Evolutionary conservation across 306 rosid genomes (phyloP).

Genomic region (Fragaria vesca): DNA sequence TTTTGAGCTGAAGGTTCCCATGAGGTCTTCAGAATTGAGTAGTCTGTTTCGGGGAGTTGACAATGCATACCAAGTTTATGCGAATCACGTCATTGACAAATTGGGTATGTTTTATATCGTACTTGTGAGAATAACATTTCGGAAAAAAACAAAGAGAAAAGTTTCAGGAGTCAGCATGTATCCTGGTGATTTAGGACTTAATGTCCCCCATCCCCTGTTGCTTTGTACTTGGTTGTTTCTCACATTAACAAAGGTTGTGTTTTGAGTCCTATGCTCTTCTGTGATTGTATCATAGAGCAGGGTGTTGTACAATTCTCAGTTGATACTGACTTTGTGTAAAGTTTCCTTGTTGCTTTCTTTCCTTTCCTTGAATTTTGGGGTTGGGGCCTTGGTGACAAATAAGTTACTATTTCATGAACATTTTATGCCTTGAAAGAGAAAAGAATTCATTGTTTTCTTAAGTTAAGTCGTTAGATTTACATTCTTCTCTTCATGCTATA

Average conservation of each 20-base stretch:
- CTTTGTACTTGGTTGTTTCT: background rate
- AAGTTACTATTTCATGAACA: background rate
- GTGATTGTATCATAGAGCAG: background rate
- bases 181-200: background rate
- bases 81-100: conserved; percentile 62
- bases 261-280: background rate
- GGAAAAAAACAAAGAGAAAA: background rate
- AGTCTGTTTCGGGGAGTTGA: conserved; percentile 91
- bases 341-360: background rate
- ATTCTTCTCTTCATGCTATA: conserved; percentile 19
- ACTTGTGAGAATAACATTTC: background rate
- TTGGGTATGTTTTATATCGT: conserved; percentile 54
- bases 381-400: background rate
- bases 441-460: background rate
- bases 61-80: conserved; percentile 91
- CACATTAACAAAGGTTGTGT: background rate
- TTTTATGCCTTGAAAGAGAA: background rate
- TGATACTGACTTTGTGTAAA: background rate
- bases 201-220: background rate
- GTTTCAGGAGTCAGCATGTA: background rate
- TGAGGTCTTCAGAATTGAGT: conserved; percentile 85
- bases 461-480: conserved; percentile 6
- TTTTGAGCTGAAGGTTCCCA: conserved; percentile 90
- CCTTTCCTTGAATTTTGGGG: conserved; percentile 6
- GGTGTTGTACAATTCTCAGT: background rate